Evolutionary conservation across 2,329 filamentous ascomycete genomes (phyloP).

Genomic region (Paracamarosporium sp.): DNA sequence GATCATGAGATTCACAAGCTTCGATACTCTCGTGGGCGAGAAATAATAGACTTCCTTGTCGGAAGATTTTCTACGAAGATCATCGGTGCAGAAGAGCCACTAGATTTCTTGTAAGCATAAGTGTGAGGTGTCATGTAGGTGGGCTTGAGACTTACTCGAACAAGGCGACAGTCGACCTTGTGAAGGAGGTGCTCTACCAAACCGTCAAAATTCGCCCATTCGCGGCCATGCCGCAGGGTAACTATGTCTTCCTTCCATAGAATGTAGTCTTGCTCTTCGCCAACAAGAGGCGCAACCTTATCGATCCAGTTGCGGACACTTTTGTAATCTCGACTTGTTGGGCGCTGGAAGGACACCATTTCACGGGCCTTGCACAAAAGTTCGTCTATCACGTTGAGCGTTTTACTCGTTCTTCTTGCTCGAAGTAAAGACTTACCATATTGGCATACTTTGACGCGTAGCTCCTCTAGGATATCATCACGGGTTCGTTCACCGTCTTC

Average conservation of each 20-base stretch:
- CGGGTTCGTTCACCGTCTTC: too few relatives aligned
- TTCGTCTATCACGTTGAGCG: conserved; percentile 30
- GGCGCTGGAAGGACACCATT: conserved; percentile 39
- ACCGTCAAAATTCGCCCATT: conserved; percentile 46
- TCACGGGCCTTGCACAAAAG: conserved; percentile 41
- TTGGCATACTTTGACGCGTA: too few relatives aligned
- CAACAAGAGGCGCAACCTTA: conserved; percentile 31
- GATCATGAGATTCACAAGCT: conserved; percentile 45
- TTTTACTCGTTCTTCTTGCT: neutral
- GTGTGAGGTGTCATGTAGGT: too few relatives aligned
- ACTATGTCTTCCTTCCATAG: conserved; percentile 45
- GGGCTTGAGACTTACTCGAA: conserved; percentile 26
- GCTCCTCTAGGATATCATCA: too few relatives aligned
- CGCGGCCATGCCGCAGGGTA: conserved; percentile 39
- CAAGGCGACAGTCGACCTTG: conserved; percentile 22
- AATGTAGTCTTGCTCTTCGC: conserved; percentile 33
- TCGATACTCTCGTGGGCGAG: conserved; percentile 36
- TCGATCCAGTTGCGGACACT: conserved; percentile 40
- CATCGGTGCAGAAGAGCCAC: conserved; percentile 39
- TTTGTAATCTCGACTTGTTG: conserved; percentile 39
- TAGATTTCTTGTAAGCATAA: too few relatives aligned
- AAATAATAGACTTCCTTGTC: conserved; percentile 38
- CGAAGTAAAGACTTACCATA: conserved; percentile 10
- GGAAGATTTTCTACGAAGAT: conserved; percentile 37
- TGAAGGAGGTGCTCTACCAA: conserved; percentile 33